Base-by-base conservation (phyloP, 1,284 basidiomycete genomes). In the Baeospora myosura region DNA sequence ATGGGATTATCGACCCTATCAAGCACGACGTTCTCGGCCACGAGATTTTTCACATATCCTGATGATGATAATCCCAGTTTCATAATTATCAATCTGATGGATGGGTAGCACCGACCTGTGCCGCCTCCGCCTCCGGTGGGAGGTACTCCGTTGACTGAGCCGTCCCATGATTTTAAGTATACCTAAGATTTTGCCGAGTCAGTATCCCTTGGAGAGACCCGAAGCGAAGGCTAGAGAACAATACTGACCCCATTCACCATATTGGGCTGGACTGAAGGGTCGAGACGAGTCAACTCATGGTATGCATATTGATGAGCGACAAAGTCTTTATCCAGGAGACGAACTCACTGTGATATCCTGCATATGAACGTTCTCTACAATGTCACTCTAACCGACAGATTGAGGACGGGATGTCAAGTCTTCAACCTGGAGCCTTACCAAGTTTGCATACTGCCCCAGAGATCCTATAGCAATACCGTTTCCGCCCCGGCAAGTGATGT, bases 131-230 rank as follows among this genome's bases (percentile, higher is more conserved):
- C 80, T 14, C 76, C 77, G 18, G 73, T 78, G 1, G 79, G 80
- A 5, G 79, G 78, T 12, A 54, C 59, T 2, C 78, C 78, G 46
- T 74, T 68, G 4, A 70, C 63, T 11, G 67, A 64, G 7, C 70
- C 78, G 14, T 72, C 70, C 76, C 77, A 82, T 0, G 74, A 71
- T 58, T 82, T 82, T 62, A 81, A 73, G 57, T 81, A 81, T 5
- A 79, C 66, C 68, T 78, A 47, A n/a, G 18, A n/a, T 20, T 11
- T 11, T 43, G 34, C 43, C 10, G 6, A 21, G 39, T n/a, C 23
- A 24, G 20, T 5, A 7, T 7, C 18, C 8, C 24, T 41, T n/a
- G 29, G 35, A 2, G n/a, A 28, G 16, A 16, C 21, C n/a, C 11
- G 25, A 31, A n/a, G n/a, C n/a, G n/a, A n/a, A n/a, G n/a, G n/a